Conservation (phyloP, 768 basidiomycete genomes). For the Epithele typhae region DNA sequence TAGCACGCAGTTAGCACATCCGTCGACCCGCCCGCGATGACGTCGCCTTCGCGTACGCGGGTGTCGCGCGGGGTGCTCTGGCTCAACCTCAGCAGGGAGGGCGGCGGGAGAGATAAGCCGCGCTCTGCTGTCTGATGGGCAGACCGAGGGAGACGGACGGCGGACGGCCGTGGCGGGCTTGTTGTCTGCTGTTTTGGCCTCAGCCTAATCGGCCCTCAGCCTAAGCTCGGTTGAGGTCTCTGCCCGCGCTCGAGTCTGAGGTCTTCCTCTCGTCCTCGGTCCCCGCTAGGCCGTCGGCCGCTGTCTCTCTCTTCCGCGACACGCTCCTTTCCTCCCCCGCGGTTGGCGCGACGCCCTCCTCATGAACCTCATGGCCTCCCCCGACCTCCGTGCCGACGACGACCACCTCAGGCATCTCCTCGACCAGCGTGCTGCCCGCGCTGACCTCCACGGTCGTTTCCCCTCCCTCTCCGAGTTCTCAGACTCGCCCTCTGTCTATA, state of each 20-base stretch:
- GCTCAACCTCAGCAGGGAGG: no score
- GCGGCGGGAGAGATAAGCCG: no score
- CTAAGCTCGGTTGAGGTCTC: not conserved
- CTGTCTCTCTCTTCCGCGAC: slow-evolving; percentile 7
- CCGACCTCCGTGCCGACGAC: slow-evolving; percentile 34
- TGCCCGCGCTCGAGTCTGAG: not conserved
- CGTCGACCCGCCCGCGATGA: no score
- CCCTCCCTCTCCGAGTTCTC: slow-evolving; percentile 54
- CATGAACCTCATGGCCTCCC: slow-evolving; percentile 30
- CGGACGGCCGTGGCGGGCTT: no score
- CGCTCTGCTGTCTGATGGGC: no score
- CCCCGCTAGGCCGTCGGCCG: not conserved
- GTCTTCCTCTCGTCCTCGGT: not conserved
- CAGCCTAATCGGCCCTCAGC: no score
- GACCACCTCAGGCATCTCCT: slow-evolving; percentile 47
- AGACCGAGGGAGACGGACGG: no score
- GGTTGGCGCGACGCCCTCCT: not conserved
- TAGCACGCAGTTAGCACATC: no score
- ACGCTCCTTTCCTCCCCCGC: slow-evolving; percentile 12
- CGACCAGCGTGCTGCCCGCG: slow-evolving; percentile 49
- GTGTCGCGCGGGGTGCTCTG: no score
- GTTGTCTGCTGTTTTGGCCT: not conserved
- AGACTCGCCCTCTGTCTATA: slow-evolving; percentile 71
- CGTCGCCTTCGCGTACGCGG: no score
- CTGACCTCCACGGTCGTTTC: slow-evolving; percentile 43